Evolutionary conservation across 129 eudicot genomes (phyloP).

Genomic region (Escallonia herrerae): DNA sequence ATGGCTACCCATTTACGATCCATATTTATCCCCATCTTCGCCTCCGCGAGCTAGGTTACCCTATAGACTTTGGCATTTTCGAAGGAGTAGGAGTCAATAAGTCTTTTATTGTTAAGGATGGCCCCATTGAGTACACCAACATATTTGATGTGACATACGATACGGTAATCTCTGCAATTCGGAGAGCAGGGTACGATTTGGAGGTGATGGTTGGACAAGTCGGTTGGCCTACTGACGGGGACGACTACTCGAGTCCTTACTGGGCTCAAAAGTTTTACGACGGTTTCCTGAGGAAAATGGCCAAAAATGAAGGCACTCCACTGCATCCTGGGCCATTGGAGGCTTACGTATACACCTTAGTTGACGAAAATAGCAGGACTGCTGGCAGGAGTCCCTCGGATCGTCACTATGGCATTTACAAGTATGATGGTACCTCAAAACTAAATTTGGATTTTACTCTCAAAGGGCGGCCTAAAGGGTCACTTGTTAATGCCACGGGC

Average conservation of each 20-base stretch:
- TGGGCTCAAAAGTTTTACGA: constrained; percentile 47
- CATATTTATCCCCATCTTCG: constrained; percentile 60
- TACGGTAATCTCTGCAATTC: constrained; percentile 43
- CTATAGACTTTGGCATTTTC: constrained; percentile 50
- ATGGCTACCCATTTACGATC: constrained; percentile 47
- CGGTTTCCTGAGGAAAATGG: constrained; percentile 39
- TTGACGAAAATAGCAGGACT: constrained; percentile 52
- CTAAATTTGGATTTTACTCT: constrained; percentile 25
- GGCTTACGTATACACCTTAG: constrained; percentile 44
- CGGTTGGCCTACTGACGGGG: constrained; percentile 78
- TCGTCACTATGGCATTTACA: constrained; percentile 61
- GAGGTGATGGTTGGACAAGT: constrained; percentile 48
- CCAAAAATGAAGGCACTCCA: constrained; percentile 45
- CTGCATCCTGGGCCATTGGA: constrained; percentile 28
- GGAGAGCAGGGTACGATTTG: constrained; percentile 31
- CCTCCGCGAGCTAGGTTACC: constrained; percentile 33
- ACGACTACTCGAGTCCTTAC: constrained; percentile 22
- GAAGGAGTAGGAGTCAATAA: constrained; percentile 21
- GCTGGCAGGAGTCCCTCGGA: constrained; percentile 45
- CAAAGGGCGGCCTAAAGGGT: constrained; percentile 5
- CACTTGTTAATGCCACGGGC: constrained; percentile 37
- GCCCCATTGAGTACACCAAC: constrained; percentile 28
- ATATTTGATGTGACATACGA: constrained; percentile 61
- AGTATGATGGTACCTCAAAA: constrained; percentile 57
- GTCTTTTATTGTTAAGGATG: constrained; percentile 24